Base-by-base conservation (phyloP, 805 yeast genomes). In the Saccharomycopsis babjevae region DNA sequence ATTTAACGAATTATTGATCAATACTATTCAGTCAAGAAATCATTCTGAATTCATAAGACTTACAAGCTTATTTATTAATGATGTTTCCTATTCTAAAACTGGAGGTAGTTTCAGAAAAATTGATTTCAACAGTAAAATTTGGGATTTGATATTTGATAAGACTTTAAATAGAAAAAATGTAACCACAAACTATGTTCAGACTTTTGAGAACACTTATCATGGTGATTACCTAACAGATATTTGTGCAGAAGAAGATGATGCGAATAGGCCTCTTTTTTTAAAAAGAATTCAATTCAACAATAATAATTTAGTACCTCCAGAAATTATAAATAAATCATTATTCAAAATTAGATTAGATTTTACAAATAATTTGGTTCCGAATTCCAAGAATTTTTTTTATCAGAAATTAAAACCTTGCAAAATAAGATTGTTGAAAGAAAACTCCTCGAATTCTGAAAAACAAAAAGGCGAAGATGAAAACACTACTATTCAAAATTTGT, bases 171-270 rank as follows among this genome's bases (percentile, higher is more conserved):
- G n/a, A 52, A 36, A 18, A 18, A 36, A 39, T 20, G 38, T 58
- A 16, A 32, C 39, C 11, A 52, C 60, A 13, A 58, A 52, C 22
- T 58, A 58, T 40, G 36, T 50, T 20, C 54, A 46, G 18, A 38
- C 54, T 18, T 58, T 50, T 54, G 60, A 52, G 20, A 58, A 58
- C 15, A 52, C 56, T 6, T 39, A 39, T 52, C n/a, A 36, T 16
- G 16, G 25, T 30, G 58, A 56, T 22, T 46, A 46, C 22, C 11
- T 46, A 3, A 46, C 52, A 20, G 52, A 46, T 46, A 7, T 46
- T 13, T 7, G 25, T 22, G 32, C 25, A 4, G 52, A 46, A 2
- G 52, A 46, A 15, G 32, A 46, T 43, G 50, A 43, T 22, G n/a
- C 16, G 16, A 25, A 11, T 18, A 46, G 5, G 22, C 39, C 50